phyloP scores from a whole-genome alignment of 306 rosid species.

The Calophaca sinica region DNA sequence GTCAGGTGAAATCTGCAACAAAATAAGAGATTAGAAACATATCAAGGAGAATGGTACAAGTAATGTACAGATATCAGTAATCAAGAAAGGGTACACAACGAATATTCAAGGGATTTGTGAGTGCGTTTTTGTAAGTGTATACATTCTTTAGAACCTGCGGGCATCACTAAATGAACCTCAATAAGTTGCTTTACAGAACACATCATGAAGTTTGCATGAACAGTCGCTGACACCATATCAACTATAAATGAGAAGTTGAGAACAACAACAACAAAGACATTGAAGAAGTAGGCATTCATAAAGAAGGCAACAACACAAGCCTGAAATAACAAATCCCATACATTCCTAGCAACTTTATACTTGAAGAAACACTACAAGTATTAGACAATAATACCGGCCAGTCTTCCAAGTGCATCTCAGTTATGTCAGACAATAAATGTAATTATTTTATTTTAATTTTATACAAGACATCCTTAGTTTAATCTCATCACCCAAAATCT shows the following conservation, averaged over 20 bases:
- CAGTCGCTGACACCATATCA: conserved; percentile 3
- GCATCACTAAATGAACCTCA: conserved; percentile 25
- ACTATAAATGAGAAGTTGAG: neutral
- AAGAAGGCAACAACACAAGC: neutral
- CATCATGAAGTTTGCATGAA: conserved; percentile 24
- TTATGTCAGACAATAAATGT: neutral
- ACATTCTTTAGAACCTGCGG: neutral
- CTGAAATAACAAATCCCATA: neutral
- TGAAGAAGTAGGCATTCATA: neutral
- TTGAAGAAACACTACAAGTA: neutral
- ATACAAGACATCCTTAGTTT: conserved; percentile 4
- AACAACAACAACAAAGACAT: neutral
- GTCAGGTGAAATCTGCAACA: conserved; percentile 82
- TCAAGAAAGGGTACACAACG: neutral
- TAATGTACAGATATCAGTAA: conserved; percentile 2
- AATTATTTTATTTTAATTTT: neutral
- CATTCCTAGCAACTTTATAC: neutral
- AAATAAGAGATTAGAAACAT: conserved; percentile 40
- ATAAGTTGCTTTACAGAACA: conserved; percentile 23
- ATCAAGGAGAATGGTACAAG: conserved; percentile 20
- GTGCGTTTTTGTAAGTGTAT: neutral
- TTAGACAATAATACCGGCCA: neutral
- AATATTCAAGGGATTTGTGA: neutral
- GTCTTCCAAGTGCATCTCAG: conserved; percentile 18
- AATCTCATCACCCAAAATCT: neutral